Conservation (phyloP, 345 rosid species). For the Hibiscus tridactylites region DNA sequence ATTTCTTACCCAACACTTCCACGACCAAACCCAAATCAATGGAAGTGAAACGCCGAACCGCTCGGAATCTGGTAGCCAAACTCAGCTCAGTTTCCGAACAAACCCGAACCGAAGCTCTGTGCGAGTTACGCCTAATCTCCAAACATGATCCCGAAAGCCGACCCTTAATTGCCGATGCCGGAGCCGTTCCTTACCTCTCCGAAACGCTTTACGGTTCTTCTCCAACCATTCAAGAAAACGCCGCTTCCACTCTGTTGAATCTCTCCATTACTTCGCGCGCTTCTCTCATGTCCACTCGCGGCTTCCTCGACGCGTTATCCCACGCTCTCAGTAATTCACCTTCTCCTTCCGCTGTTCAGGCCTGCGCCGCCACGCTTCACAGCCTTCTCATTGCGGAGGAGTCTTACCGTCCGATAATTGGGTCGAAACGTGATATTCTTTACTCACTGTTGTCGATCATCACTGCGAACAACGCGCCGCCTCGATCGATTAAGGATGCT, state of each 20-base stretch:
- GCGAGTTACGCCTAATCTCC: conserved; percentile 70
- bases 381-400: conserved; percentile 73
- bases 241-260: conserved; percentile 79
- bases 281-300: conserved; percentile 71
- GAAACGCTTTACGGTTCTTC: conserved; percentile 76
- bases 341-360: conserved; percentile 68
- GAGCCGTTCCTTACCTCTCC: conserved; percentile 72
- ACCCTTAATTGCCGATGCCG: conserved; percentile 55
- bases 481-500: conserved; percentile 71
- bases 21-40: conserved; percentile 14
- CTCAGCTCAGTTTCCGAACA: conserved; percentile 81
- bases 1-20: neutral
- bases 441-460: conserved; percentile 64
- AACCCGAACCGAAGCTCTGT: conserved; percentile 58
- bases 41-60: conserved; percentile 73
- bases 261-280: conserved; percentile 65
- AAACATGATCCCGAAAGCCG: conserved; percentile 77
- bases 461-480: conserved; percentile 42
- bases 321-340: conserved; percentile 68
- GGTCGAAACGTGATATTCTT: conserved; percentile 80
- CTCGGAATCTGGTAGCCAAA: conserved; percentile 47
- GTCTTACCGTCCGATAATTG: conserved; percentile 72
- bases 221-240: conserved; percentile 63
- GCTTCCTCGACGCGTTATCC: conserved; percentile 78
- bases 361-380: conserved; percentile 74